Conservation (phyloP, 352 stramenopile species). For the Thalassiosira livingstoniorum region DNA sequence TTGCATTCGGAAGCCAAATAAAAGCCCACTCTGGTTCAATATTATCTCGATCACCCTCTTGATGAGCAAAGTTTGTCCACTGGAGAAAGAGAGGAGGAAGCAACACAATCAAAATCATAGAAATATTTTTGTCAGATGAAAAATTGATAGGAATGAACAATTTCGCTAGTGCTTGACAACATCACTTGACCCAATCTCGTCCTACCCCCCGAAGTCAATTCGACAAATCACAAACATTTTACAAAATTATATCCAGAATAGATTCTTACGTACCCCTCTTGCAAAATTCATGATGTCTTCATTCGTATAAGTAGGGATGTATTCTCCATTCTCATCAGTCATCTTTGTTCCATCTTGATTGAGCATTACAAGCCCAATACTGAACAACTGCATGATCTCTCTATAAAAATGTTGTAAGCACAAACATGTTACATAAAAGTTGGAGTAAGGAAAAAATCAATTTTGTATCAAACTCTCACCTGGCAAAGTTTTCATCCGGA, state of each 20-base stretch:
- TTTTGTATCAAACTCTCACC: too few relatives aligned
- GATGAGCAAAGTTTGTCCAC: slow-evolving; percentile 65
- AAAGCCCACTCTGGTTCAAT: slow-evolving; percentile 27
- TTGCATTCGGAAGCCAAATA: slow-evolving; percentile 46
- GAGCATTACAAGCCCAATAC: slow-evolving; percentile 69
- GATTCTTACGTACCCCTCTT: too few relatives aligned
- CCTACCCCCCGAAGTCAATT: too few relatives aligned
- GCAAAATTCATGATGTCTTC: slow-evolving; percentile 72
- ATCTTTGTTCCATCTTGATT: slow-evolving; percentile 67
- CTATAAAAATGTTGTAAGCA: background rate
- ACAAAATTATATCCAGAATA: too few relatives aligned
- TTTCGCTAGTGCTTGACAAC: too few relatives aligned
- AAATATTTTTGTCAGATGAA: too few relatives aligned
- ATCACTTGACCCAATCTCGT: too few relatives aligned
- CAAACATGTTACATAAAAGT: too few relatives aligned
- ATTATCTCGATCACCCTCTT: slow-evolving; percentile 41
- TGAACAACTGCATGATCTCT: slow-evolving; percentile 73
- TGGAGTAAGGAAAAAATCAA: background rate
- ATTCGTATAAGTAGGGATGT: slow-evolving; percentile 69
- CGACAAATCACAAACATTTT: too few relatives aligned
- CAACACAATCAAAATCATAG: too few relatives aligned
- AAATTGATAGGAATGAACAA: too few relatives aligned
- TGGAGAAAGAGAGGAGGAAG: too few relatives aligned
- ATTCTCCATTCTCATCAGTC: slow-evolving; percentile 56
- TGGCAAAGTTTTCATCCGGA: slow-evolving; percentile 56